Evolutionary conservation across 352 stramenopile species (phyloP).

Genomic region (Pythium rishiriense): DNA sequence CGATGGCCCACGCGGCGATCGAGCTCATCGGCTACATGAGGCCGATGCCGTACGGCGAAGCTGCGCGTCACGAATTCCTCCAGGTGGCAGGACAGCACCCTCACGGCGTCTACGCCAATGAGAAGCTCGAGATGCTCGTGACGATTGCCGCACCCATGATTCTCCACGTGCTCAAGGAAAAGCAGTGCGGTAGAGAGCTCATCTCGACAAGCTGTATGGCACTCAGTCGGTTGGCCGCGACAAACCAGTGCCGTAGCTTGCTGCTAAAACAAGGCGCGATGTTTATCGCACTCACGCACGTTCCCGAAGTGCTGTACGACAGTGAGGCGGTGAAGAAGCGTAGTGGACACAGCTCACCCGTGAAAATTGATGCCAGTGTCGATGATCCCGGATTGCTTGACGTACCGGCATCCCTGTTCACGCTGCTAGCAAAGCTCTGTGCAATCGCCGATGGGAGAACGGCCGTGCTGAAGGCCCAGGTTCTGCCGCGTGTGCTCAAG

Average conservation of each 20-base stretch:
- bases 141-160: slow-evolving; percentile 54
- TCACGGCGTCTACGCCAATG: slow-evolving; percentile 41
- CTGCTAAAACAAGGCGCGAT: slow-evolving; percentile 57
- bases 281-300: slow-evolving; percentile 53
- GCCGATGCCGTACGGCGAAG: slow-evolving; percentile 60
- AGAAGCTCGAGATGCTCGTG: slow-evolving; percentile 51
- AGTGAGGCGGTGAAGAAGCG: slow-evolving; percentile 7
- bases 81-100: slow-evolving; percentile 20
- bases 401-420: slow-evolving; percentile 66
- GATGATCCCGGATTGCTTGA: slow-evolving; percentile 49
- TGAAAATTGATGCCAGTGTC: slow-evolving; percentile 32
- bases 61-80: slow-evolving; percentile 42
- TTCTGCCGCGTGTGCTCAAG: slow-evolving; percentile 70
- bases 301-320: slow-evolving; percentile 49
- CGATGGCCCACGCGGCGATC: slow-evolving; percentile 46
- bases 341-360: slow-evolving; percentile 5
- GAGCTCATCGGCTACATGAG: slow-evolving; percentile 63
- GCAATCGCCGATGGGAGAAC: slow-evolving; percentile 52
- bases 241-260: slow-evolving; percentile 44
- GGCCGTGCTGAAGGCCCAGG: slow-evolving; percentile 60
- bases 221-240: slow-evolving; percentile 64
- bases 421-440: slow-evolving; percentile 64
- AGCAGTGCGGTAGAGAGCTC: slow-evolving; percentile 31
- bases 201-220: slow-evolving; percentile 54
- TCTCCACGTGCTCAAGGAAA: slow-evolving; percentile 59